Evolutionary conservation across 2,329 filamentous ascomycete genomes (phyloP), one percentile per base, ranked within the genome.

Genomic region (Sordariomycetes sp.): DNA sequence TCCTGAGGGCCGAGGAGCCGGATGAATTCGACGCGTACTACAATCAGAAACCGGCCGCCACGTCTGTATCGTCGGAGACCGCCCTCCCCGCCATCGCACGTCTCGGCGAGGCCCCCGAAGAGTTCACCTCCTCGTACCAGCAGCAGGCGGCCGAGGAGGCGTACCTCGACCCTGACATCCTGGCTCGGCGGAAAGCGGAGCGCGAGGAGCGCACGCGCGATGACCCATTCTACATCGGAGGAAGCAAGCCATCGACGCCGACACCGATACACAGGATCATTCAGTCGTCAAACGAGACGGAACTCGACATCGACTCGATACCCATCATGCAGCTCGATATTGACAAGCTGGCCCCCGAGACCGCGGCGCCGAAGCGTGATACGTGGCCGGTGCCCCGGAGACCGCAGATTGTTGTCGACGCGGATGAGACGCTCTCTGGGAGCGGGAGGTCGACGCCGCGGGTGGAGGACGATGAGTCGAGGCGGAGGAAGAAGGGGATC

Each of bases 251-350:
- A 6, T 86, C 86, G 0, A 92, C 88, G 1, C 86, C 86, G 0
- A 92, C 88, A 0, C 89, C 89, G 0, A 84, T 94, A 54, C 87
- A 92, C 65, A 87, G 82, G 62, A 89, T 94, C 58, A 74, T 88
- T 2, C 79, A 82, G 59, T 83, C 78, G 59, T 83, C 82, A 58
- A 91, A 92, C 65, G 86, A 85, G 1, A 84, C 86, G 2, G 86
- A 88, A 52, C 74, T 97, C 10, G 92, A 99, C 66, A 86, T 99
- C 51, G 94, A 99, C 69, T 82, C 89, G 1, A 99, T 99, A 64
- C 94, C 94, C 2, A 92, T 99, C 64, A 94, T 99, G 84, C 85
- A 95, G 67, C 78, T 99, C 53, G 85, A 95, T 60, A 57, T 57
- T 25, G 84, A 85, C 35, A 79, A 78, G 59, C 68, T 78, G 10